A percentile compares a stretch with the other conserved stretches of the same genome.
phyloP scores from a whole-genome alignment of 2,329 filamentous ascomycete species.

The Parafenestella ontariensis region DNA sequence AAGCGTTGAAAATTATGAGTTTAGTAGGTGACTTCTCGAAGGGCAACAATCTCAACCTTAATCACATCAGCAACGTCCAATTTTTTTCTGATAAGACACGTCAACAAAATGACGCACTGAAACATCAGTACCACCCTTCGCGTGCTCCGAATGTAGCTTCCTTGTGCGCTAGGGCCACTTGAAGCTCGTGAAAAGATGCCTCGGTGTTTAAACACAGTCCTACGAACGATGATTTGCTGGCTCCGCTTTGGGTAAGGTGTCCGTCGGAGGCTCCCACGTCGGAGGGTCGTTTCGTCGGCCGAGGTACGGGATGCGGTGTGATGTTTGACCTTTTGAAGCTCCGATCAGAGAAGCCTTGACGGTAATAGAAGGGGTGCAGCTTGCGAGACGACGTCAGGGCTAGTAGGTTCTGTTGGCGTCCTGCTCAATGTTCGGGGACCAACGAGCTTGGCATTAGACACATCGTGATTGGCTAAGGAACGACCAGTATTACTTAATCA shows the following conservation, averaged over 20 bases:
- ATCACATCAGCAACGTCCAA: conserved; percentile 8
- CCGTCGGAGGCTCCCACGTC: conserved; percentile 10
- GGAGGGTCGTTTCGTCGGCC: conserved; percentile 5
- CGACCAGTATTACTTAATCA: neutral
- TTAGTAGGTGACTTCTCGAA: neutral
- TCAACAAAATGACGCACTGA: conserved; percentile 19
- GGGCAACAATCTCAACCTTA: neutral
- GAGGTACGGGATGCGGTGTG: neutral
- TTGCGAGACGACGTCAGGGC: neutral
- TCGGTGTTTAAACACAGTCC: conserved; percentile 20
- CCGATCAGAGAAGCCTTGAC: neutral
- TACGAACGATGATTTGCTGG: conserved; percentile 17
- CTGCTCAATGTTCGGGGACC: neutral
- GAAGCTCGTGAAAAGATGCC: conserved; percentile 22
- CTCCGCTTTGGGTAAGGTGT: neutral
- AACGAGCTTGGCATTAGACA: neutral
- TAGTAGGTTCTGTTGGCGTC: neutral
- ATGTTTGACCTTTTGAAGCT: neutral
- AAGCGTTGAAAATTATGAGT: no score
- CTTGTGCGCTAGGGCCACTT: conserved; percentile 10
- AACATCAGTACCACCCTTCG: conserved; percentile 3
- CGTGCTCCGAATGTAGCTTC: conserved; percentile 13
- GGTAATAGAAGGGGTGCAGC: neutral
- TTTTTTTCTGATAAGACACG: conserved; percentile 8
- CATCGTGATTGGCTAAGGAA: neutral